Evolutionary conservation across 352 stramenopile species (phyloP).

Genomic region (Phytopythium ostracodes): DNA sequence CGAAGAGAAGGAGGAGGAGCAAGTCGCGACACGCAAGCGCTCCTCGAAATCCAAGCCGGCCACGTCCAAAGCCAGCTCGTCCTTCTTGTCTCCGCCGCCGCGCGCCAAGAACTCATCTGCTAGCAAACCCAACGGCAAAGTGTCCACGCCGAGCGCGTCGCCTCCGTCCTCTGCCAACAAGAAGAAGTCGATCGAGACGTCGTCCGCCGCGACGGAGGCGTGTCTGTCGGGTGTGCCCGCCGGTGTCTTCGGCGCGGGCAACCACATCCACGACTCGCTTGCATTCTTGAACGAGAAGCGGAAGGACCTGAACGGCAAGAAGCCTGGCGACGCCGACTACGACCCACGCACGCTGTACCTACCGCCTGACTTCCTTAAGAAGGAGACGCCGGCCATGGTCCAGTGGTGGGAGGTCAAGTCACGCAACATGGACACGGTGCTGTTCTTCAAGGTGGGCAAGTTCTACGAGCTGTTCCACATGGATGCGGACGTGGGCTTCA

Average conservation of each 20-base stretch:
- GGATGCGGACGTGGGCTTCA: conserved; percentile 97
- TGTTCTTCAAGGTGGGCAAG: conserved; percentile 99
- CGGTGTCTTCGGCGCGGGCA: conserved; percentile 50
- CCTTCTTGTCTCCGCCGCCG: conserved; percentile 38
- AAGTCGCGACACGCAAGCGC: conserved; percentile 33
- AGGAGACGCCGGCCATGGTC: conserved; percentile 94
- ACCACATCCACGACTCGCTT: conserved; percentile 91
- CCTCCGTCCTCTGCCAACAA: conserved; percentile 17
- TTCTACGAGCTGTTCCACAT: conserved; percentile 98
- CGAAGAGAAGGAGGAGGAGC: conserved; percentile 38
- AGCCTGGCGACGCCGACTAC: conserved; percentile 84
- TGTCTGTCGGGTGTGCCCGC: conserved; percentile 18
- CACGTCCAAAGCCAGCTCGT: conserved; percentile 18
- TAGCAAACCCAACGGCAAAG: not conserved
- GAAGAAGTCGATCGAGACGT: conserved; percentile 23
- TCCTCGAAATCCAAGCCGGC: conserved; percentile 24
- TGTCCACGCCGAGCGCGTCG: conserved; percentile 2
- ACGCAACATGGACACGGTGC: conserved; percentile 96
- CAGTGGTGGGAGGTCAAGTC: conserved; percentile 99
- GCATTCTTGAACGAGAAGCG: conserved; percentile 86
- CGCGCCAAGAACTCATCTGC: not conserved
- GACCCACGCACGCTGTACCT: conserved; percentile 92
- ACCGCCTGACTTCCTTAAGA: conserved; percentile 78
- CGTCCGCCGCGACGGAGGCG: conserved; percentile 11
- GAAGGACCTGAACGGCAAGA: conserved; percentile 86